phyloP scores from a whole-genome alignment of 2,329 filamentous ascomycete genomes.

The Cercospora citrullina region DNA sequence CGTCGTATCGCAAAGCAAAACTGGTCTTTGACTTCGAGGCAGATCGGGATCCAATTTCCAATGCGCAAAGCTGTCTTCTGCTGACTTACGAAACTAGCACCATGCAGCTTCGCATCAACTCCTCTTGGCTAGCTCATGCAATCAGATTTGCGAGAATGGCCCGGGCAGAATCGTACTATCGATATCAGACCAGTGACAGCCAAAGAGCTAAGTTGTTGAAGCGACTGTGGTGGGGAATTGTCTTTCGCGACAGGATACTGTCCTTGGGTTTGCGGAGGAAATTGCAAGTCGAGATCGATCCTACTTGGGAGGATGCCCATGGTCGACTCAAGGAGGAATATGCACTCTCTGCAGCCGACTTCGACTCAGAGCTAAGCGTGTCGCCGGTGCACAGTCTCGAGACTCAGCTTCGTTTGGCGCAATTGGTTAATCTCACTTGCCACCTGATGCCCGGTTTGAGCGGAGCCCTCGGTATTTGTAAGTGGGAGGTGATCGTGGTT shows the following conservation, averaged over 20 bases:
- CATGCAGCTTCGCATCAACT: slow-evolving; percentile 25
- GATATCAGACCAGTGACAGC: slow-evolving; percentile 18
- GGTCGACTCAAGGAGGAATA: slow-evolving; percentile 18
- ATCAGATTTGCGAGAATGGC: slow-evolving; percentile 25
- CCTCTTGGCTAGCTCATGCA: slow-evolving; percentile 26
- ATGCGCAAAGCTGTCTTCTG: slow-evolving; percentile 25
- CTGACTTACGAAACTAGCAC: slow-evolving; percentile 24
- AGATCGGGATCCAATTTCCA: slow-evolving; percentile 22
- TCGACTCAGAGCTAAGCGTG: slow-evolving; percentile 23
- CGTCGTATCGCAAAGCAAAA: slow-evolving; percentile 25
- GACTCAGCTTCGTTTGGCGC: slow-evolving; percentile 23
- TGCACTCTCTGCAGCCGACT: slow-evolving; percentile 20
- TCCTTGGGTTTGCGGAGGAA: slow-evolving; percentile 23
- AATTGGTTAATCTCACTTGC: slow-evolving; percentile 19
- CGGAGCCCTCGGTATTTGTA: slow-evolving; percentile 10
- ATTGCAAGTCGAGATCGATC: slow-evolving; percentile 20
- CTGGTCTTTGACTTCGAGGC: slow-evolving; percentile 25
- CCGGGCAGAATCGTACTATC: slow-evolving; percentile 24
- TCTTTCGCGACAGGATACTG: slow-evolving; percentile 25
- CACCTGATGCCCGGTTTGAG: slow-evolving; percentile 22
- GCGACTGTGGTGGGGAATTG: slow-evolving; percentile 27
- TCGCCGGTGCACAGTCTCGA: slow-evolving; percentile 25
- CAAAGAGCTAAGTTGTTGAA: slow-evolving; percentile 22
- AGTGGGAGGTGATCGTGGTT: background rate
- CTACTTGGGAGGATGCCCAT: slow-evolving; percentile 17